Evolutionary conservation across 495 filamentous ascomycete genomes (phyloP).

Genomic region (Trypethelium eluteriae): DNA sequence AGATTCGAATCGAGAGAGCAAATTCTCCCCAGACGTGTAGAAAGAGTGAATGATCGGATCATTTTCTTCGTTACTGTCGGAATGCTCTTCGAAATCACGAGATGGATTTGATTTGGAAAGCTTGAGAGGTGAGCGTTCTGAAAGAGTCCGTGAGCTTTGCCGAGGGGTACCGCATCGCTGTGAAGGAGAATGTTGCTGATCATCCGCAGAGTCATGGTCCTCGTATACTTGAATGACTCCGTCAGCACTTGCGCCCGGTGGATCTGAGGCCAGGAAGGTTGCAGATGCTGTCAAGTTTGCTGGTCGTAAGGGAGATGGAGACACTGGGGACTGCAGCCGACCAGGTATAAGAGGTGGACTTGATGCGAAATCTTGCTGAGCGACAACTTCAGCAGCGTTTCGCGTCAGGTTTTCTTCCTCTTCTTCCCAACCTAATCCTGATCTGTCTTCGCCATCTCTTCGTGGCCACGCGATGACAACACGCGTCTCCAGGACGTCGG

Average conservation of each 20-base stretch:
- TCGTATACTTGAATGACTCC: conserved; percentile 53
- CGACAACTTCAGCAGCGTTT: conserved; percentile 35
- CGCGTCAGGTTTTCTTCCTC: conserved; percentile 43
- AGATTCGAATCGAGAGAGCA: conserved; percentile 69
- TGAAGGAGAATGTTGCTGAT: conserved; percentile 20
- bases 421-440: conserved; percentile 31
- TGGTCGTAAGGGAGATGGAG: conserved; percentile 57
- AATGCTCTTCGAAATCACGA: conserved; percentile 46
- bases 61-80: conserved; percentile 84
- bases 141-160: neutral
- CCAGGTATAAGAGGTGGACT: conserved; percentile 60
- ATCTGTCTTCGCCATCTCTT: neutral
- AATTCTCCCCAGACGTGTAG: conserved; percentile 75
- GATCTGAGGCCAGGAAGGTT: conserved; percentile 41
- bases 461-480: conserved; percentile 83
- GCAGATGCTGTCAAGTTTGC: conserved; percentile 31
- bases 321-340: conserved; percentile 61
- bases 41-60: conserved; percentile 87
- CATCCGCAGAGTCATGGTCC: conserved; percentile 41
- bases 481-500: conserved; percentile 88
- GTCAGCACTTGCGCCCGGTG: conserved; percentile 39
- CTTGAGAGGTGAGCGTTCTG: conserved; percentile 18
- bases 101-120: conserved; percentile 15
- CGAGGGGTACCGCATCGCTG: neutral
- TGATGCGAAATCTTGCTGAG: conserved; percentile 37